phyloP scores from a whole-genome alignment of 495 filamentous ascomycete species.

The Monascus purpureus region DNA sequence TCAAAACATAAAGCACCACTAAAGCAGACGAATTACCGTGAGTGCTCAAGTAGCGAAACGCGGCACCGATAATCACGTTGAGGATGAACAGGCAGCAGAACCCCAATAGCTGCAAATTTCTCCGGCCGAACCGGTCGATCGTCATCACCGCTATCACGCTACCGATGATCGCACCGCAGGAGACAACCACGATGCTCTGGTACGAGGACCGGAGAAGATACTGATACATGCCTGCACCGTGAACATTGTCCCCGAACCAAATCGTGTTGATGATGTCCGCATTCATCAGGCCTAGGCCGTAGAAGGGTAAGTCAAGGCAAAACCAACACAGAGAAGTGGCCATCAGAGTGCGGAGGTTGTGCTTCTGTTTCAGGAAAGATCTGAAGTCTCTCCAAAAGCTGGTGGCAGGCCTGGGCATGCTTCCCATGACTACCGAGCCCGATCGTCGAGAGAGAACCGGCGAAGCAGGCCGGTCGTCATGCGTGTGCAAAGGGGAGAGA shows the following conservation, averaged over 20 bases:
- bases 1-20: slow-evolving; percentile 14
- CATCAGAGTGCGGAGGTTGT: slow-evolving; percentile 20
- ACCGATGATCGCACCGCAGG: slow-evolving; percentile 11
- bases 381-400: slow-evolving; percentile 6
- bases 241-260: neutral
- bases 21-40: slow-evolving; percentile 3
- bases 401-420: slow-evolving; percentile 3
- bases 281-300: slow-evolving; percentile 25
- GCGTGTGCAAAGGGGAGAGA: neutral
- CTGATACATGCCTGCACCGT: neutral
- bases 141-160: slow-evolving; percentile 8
- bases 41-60: slow-evolving; percentile 5
- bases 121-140: slow-evolving; percentile 1
- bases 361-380: slow-evolving; percentile 13
- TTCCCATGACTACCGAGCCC: slow-evolving; percentile 3
- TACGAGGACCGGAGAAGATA: neutral
- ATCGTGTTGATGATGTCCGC: slow-evolving; percentile 5
- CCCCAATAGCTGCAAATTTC: neutral
- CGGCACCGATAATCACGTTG: slow-evolving; percentile 10
- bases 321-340: slow-evolving; percentile 27
- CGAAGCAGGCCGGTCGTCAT: neutral
- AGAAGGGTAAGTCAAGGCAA: slow-evolving; percentile 29
- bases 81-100: slow-evolving; percentile 3
- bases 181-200: slow-evolving; percentile 16
- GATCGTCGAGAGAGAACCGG: neutral